Evolutionary conservation across 1,139 yeast genomes (phyloP).

Genomic region (Geotrichum klebahnii): DNA sequence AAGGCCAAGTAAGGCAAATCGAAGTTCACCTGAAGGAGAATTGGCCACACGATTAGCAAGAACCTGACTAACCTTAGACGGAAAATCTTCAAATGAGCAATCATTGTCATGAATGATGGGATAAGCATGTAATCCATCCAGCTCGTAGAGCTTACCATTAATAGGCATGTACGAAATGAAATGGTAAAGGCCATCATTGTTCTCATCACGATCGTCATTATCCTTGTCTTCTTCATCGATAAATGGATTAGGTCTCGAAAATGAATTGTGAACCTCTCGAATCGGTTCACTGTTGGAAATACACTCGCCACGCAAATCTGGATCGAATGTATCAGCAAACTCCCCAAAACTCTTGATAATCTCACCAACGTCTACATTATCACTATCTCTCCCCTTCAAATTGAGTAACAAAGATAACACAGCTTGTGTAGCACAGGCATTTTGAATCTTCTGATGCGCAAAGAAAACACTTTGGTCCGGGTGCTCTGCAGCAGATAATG

Average conservation of each 20-base stretch:
- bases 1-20: slow-evolving; percentile 58
- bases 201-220: slow-evolving; percentile 39
- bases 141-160: slow-evolving; percentile 54
- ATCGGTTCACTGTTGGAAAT: slow-evolving; percentile 59
- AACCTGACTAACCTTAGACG: slow-evolving; percentile 39
- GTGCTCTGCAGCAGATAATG: slow-evolving; percentile 13
- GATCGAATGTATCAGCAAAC: slow-evolving; percentile 55
- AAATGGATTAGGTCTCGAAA: slow-evolving; percentile 54
- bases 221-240: slow-evolving; percentile 43
- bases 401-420: slow-evolving; percentile 57
- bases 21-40: slow-evolving; percentile 49
- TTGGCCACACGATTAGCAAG: slow-evolving; percentile 47
- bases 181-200: slow-evolving; percentile 57
- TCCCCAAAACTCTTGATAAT: slow-evolving; percentile 49
- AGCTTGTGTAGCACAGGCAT: slow-evolving; percentile 78
- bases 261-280: slow-evolving; percentile 59
- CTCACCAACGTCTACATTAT: slow-evolving; percentile 48
- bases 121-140: slow-evolving; percentile 59
- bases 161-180: slow-evolving; percentile 54
- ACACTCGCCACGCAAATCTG: slow-evolving; percentile 60
- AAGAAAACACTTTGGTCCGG: slow-evolving; percentile 47
- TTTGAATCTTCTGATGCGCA: slow-evolving; percentile 63
- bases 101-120: slow-evolving; percentile 56
- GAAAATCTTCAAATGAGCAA: slow-evolving; percentile 13
- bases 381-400: slow-evolving; percentile 32